A percentile compares a stretch with the other conserved stretches of the same genome.
phyloP scores from a whole-genome alignment of 345 rosid genomes.

The Cardiospermum halicacabum region DNA sequence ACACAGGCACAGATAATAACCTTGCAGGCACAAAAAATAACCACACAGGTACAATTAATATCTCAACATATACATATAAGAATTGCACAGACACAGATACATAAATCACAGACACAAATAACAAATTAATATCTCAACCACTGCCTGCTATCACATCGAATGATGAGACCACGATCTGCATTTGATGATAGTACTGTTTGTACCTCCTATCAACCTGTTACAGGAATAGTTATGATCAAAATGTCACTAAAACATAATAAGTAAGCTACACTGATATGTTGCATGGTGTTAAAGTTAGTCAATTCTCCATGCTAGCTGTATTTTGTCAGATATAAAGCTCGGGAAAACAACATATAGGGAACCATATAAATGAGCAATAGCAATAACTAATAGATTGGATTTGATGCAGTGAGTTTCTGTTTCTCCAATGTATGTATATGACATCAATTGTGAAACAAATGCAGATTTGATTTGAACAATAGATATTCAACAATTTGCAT shows the following conservation, averaged over 20 bases:
- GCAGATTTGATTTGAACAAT: background rate
- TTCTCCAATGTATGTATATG: no score
- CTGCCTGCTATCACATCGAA: conserved; percentile 81
- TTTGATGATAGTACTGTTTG: conserved; percentile 93
- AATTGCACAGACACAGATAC: no score
- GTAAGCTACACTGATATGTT: background rate
- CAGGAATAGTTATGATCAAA: background rate
- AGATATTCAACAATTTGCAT: background rate
- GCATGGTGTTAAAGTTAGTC: background rate
- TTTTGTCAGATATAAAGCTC: background rate
- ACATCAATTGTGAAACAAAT: no score
- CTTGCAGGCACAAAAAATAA: no score
- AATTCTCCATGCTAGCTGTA: background rate
- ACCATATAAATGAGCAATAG: no score
- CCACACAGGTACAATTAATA: no score
- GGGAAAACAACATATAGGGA: background rate
- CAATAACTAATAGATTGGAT: no score
- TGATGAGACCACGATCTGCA: conserved; percentile 93
- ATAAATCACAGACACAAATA: no score
- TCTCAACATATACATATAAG: no score
- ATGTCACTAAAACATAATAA: conserved; percentile 1
- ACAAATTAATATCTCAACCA: no score
- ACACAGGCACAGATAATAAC: no score
- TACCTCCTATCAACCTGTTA: conserved; percentile 86
- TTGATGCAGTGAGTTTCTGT: no score